Conservation (phyloP, 2,329 filamentous ascomycete genomes). For the Exophiala calicioides region DNA sequence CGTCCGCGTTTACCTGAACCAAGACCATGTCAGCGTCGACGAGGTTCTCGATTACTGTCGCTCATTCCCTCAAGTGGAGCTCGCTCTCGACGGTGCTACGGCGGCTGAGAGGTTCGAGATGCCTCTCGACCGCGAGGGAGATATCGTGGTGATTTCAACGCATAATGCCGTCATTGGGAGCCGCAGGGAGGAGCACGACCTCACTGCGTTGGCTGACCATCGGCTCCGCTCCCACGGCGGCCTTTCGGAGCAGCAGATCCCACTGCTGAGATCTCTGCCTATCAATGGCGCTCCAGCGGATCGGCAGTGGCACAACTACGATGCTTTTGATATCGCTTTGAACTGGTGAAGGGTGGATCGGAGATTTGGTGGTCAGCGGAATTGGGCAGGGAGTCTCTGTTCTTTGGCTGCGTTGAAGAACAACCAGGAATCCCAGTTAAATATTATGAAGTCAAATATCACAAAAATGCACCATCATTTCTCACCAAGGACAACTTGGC, state of each 20-base stretch:
- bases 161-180: conserved; percentile 42
- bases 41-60: conserved; percentile 36
- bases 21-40: conserved; percentile 28
- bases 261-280: conserved; percentile 39
- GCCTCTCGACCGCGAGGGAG: conserved; percentile 44
- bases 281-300: conserved; percentile 10
- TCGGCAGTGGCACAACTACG: conserved; percentile 42
- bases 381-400: no score
- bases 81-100: conserved; percentile 35
- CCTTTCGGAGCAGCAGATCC: conserved; percentile 43
- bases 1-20: conserved; percentile 42
- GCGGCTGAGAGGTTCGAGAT: conserved; percentile 41
- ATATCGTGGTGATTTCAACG: conserved; percentile 44
- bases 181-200: conserved; percentile 39
- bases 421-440: no score
- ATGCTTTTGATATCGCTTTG: conserved; percentile 42
- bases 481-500: no score
- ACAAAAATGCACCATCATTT: no score
- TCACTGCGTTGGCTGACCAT: conserved; percentile 38
- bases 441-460: no score
- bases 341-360: conserved; percentile 34
- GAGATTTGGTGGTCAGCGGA: no score
- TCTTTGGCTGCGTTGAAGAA: no score
- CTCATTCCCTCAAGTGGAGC: conserved; percentile 38
- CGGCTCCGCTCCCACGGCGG: conserved; percentile 46